Conservation (phyloP, 805 yeast genomes). For the Sugiyamaella lignohabitans region DNA sequence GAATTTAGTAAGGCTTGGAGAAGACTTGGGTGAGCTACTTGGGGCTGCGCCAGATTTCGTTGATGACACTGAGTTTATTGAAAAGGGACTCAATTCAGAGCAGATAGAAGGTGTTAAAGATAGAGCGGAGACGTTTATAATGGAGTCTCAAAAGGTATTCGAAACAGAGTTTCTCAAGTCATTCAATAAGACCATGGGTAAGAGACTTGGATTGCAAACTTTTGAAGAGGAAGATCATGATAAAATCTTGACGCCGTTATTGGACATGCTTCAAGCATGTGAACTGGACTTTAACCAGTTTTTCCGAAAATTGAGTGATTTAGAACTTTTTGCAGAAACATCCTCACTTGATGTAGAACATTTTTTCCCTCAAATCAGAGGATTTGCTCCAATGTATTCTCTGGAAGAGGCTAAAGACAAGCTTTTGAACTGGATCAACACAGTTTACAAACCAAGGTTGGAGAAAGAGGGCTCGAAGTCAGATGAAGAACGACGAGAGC, state of each 20-base stretch:
- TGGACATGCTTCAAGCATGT: constrained; percentile 53
- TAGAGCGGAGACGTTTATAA: constrained; percentile 58
- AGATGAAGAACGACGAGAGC: constrained; percentile 34
- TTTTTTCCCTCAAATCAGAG: constrained; percentile 32
- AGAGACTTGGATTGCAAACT: constrained; percentile 59
- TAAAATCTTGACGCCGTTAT: constrained; percentile 48
- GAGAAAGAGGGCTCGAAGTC: constrained; percentile 32
- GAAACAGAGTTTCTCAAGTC: constrained; percentile 53
- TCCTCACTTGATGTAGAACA: constrained; percentile 20
- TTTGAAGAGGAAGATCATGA: constrained; percentile 34
- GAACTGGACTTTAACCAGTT: constrained; percentile 76
- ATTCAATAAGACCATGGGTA: constrained; percentile 51
- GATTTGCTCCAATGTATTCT: constrained; percentile 27
- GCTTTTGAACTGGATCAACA: constrained; percentile 47
- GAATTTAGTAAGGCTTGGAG: constrained; percentile 82
- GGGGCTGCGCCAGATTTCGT: constrained; percentile 60
- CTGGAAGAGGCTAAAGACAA: constrained; percentile 25
- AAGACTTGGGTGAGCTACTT: constrained; percentile 70
- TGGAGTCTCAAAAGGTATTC: constrained; percentile 57
- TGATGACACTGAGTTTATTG: constrained; percentile 34
- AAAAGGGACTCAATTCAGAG: constrained; percentile 42
- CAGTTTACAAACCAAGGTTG: constrained; percentile 40
- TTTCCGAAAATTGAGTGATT: constrained; percentile 55
- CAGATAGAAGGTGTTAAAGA: constrained; percentile 43
- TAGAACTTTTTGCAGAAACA: constrained; percentile 31